Evolutionary conservation across 225 moss, liverwort and hornwort genomes (phyloP).

Genomic region (Pleurozium schreberi): DNA sequence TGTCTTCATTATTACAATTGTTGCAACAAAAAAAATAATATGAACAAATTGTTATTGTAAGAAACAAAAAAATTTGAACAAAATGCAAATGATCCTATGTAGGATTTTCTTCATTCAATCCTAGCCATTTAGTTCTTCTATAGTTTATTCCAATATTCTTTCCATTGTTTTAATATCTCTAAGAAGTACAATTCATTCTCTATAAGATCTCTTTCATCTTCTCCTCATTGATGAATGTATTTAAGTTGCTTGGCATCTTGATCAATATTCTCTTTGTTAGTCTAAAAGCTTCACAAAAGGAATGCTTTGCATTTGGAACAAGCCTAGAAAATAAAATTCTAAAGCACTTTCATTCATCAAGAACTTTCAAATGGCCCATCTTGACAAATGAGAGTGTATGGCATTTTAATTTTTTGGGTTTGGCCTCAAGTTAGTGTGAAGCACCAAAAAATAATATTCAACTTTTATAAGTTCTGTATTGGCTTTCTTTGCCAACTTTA

Average conservation of each 20-base stretch:
- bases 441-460: neutral
- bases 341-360: neutral
- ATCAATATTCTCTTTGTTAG: fast-evolving
- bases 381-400: neutral
- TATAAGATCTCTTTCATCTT: neutral
- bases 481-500: neutral
- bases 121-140: neutral
- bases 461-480: neutral
- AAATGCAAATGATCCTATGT: fast-evolving
- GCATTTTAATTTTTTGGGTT: neutral
- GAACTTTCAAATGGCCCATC: neutral
- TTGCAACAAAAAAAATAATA: neutral
- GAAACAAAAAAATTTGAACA: neutral
- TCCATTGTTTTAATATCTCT: neutral
- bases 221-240: fast-evolving
- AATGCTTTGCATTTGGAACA: neutral
- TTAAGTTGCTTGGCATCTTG: neutral
- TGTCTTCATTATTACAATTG: fast-evolving
- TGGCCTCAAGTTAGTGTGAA: neutral
- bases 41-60: neutral
- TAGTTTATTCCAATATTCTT: neutral
- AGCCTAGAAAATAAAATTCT: neutral
- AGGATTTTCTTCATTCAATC: neutral
- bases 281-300: neutral
- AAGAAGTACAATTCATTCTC: neutral